These are phyloP conservation scores for Solanum sejunctum DNA, from an alignment of 257 asterid species.

Conservation along the genomic window DNA sequence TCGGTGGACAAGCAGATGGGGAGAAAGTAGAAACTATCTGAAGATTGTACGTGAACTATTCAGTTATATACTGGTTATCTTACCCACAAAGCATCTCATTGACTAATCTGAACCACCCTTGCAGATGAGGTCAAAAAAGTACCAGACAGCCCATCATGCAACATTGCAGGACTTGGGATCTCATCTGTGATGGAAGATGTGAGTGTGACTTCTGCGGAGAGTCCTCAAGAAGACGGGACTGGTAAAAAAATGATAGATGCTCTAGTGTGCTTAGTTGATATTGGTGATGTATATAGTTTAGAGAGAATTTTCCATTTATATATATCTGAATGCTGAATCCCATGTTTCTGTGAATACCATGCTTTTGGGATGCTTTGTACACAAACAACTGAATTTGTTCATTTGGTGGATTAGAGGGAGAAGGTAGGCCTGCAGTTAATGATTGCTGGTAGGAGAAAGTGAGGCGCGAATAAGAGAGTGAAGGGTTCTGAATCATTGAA, in stretches of 20 bases:
- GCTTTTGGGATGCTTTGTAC: not conserved
- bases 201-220: conserved; percentile 25
- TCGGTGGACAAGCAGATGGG: conserved; percentile 9
- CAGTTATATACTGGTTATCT: not conserved
- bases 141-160: conserved; percentile 11
- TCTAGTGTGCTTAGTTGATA: not conserved
- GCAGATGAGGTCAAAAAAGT: conserved; percentile 35
- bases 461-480: conserved; percentile 35
- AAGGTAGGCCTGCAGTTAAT: conserved; percentile 15
- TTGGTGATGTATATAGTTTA: not conserved
- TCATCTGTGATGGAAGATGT: conserved; percentile 18
- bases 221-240: conserved; percentile 35
- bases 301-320: not conserved
- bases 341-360: not conserved
- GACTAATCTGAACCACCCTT: conserved; percentile 11
- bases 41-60: conserved; percentile 28
- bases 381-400: not conserved
- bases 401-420: conserved; percentile 27
- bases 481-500: conserved; percentile 30
- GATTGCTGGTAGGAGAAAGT: conserved; percentile 35
- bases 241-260: not conserved
- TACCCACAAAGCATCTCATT: not conserved
- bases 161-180: conserved; percentile 11
- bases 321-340: not conserved
- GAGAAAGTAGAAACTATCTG: conserved; percentile 4